These are phyloP conservation scores for Ascochyta clinopodiicola DNA, from an alignment of 2,329 filamentous ascomycete genomes.

Conservation along the genomic window DNA sequence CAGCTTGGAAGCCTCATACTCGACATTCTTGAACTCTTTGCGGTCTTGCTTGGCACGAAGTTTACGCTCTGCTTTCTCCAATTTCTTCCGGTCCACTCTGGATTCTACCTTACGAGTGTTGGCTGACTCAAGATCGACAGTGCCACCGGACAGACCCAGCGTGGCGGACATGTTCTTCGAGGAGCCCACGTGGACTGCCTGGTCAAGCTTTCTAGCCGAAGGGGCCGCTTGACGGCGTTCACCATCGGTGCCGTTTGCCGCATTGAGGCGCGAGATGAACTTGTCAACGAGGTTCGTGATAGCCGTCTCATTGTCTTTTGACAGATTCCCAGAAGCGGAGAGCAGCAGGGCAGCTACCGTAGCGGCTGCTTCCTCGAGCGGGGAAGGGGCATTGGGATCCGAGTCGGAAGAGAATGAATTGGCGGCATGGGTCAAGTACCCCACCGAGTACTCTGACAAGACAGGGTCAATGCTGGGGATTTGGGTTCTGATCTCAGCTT, in stretches of 20 bases:
- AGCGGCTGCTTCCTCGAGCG: constrained; percentile 81
- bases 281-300: constrained; percentile 86
- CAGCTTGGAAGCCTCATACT: constrained; percentile 93
- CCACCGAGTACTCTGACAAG: constrained; percentile 89
- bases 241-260: constrained; percentile 71
- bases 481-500: constrained; percentile 82
- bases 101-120: constrained; percentile 95
- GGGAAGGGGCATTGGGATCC: constrained; percentile 73
- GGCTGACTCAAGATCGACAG: constrained; percentile 91
- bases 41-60: constrained; percentile 98
- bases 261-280: constrained; percentile 83
- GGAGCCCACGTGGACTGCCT: constrained; percentile 91
- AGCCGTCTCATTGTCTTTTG: constrained; percentile 72
- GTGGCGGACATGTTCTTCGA: constrained; percentile 97
- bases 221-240: constrained; percentile 75
- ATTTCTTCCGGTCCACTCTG: constrained; percentile 96
- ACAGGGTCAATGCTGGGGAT: constrained; percentile 88
- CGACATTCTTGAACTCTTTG: constrained; percentile 97
- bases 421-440: constrained; percentile 92
- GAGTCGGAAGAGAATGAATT: constrained; percentile 78
- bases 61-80: constrained; percentile 97
- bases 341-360: constrained; percentile 87
- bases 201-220: constrained; percentile 83
- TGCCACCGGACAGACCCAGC: constrained; percentile 80
- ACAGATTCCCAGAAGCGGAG: constrained; percentile 88